Evolutionary conservation across 2,329 filamentous ascomycete species (phyloP).

Genomic region (Pestalotiopsis sp.): DNA sequence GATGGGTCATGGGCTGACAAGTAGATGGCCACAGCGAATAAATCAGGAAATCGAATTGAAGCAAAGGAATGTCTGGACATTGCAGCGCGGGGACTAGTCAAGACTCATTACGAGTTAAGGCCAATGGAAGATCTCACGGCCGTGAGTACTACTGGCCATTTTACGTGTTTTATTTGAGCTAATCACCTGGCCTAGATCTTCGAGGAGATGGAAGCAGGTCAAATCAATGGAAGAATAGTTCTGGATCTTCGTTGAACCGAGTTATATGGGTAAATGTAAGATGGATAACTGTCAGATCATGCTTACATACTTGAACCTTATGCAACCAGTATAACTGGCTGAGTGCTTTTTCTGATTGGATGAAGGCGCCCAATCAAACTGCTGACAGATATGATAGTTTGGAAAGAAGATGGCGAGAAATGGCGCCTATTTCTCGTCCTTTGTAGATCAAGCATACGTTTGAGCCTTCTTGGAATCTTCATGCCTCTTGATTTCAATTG

Average conservation of each 20-base stretch:
- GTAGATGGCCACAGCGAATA: background rate
- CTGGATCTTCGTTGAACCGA: constrained; percentile 36
- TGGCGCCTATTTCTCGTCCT: background rate
- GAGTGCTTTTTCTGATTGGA: background rate
- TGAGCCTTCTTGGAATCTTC: background rate
- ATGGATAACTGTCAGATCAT: background rate
- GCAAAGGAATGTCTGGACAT: constrained; percentile 51
- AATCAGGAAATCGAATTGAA: constrained; percentile 48
- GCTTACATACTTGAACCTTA: background rate
- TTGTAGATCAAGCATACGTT: background rate
- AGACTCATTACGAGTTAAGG: constrained; percentile 21
- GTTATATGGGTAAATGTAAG: background rate
- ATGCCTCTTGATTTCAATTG: background rate
- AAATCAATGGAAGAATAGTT: constrained; percentile 49
- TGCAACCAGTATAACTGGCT: background rate
- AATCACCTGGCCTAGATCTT: constrained; percentile 49
- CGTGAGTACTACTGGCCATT: background rate
- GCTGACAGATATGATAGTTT: background rate
- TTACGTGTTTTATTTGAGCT: background rate
- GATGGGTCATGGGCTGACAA: background rate
- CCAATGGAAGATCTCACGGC: constrained; percentile 3
- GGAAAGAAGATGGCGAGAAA: background rate
- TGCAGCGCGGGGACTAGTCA: constrained; percentile 49
- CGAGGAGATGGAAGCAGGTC: constrained; percentile 45
- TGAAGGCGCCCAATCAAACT: background rate